Conservation (phyloP, 768 basidiomycete species). For the Boletus vinaceobasis region DNA sequence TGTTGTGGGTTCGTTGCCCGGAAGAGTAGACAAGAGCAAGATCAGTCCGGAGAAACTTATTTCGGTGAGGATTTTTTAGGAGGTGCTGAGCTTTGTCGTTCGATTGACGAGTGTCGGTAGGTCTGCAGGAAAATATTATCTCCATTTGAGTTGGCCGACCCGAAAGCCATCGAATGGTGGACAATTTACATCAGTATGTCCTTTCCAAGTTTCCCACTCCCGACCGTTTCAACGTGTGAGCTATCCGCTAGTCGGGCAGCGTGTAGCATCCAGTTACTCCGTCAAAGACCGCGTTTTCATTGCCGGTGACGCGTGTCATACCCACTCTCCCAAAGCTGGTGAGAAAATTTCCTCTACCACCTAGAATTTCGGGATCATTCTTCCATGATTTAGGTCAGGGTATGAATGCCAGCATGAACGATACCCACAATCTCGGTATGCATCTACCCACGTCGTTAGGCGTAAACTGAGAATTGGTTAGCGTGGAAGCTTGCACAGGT, state of each 20-base stretch:
- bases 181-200: conserved; percentile 64
- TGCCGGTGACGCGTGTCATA: conserved; percentile 73
- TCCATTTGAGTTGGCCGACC: conserved; percentile 52
- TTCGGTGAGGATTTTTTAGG: conserved; percentile 35
- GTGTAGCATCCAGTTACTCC: conserved; percentile 63
- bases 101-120: conserved; percentile 26
- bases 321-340: conserved; percentile 67
- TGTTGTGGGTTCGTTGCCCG: conserved; percentile 41
- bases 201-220: not conserved
- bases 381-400: conserved; percentile 52
- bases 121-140: conserved; percentile 52
- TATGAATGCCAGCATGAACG: conserved; percentile 77
- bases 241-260: conserved; percentile 57
- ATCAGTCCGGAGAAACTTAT: conserved; percentile 51
- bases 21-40: conserved; percentile 52
- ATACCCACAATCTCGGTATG: conserved; percentile 65
- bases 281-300: conserved; percentile 68
- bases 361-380: not conserved
- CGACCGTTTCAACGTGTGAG: not conserved
- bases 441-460: conserved; percentile 6
- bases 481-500: conserved; percentile 50
- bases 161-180: conserved; percentile 63
- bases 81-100: not conserved
- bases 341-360: not conserved
- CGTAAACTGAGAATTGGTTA: conserved; percentile 46